phyloP scores from a whole-genome alignment of 345 rosid genomes.

The Salix koriyanagi region DNA sequence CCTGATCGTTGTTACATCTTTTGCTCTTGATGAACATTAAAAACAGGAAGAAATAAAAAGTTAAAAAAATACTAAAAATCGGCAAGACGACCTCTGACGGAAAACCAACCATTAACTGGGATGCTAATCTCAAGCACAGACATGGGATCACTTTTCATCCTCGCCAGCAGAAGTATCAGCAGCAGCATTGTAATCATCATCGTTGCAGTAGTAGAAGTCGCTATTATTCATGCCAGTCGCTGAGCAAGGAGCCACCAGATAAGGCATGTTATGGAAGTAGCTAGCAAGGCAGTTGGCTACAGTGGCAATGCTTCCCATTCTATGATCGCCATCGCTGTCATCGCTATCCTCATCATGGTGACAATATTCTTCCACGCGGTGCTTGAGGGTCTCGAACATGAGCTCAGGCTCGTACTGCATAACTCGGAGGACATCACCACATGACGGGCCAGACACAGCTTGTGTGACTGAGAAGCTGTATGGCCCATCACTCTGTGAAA shows the following conservation, averaged over 20 bases:
- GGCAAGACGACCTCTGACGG: constrained; percentile 25
- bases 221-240: constrained; percentile 50
- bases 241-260: constrained; percentile 63
- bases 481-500: constrained; percentile 88
- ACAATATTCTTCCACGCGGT: constrained; percentile 64
- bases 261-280: constrained; percentile 88
- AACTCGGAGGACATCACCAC: constrained; percentile 82
- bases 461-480: constrained; percentile 82
- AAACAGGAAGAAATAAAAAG: neutral
- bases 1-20: constrained; percentile 11
- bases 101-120: neutral
- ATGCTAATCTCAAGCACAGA: constrained; percentile 46
- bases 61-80: neutral
- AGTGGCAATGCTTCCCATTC: constrained; percentile 29
- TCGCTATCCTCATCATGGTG: constrained; percentile 27
- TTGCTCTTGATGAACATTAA: constrained; percentile 5
- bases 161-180: constrained; percentile 36
- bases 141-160: constrained; percentile 72
- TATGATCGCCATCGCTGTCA: constrained; percentile 26
- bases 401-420: constrained; percentile 98
- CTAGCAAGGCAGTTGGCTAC: constrained; percentile 57
- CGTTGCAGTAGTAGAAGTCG: constrained; percentile 60
- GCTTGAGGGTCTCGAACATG: constrained; percentile 88
- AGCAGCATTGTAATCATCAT: constrained; percentile 36
- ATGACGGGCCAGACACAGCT: constrained; percentile 80